Evolutionary conservation across 75 land plant genomes (phyloP), one percentile per base, ranked within the genome.

Genomic region (Picea glauca): DNA sequence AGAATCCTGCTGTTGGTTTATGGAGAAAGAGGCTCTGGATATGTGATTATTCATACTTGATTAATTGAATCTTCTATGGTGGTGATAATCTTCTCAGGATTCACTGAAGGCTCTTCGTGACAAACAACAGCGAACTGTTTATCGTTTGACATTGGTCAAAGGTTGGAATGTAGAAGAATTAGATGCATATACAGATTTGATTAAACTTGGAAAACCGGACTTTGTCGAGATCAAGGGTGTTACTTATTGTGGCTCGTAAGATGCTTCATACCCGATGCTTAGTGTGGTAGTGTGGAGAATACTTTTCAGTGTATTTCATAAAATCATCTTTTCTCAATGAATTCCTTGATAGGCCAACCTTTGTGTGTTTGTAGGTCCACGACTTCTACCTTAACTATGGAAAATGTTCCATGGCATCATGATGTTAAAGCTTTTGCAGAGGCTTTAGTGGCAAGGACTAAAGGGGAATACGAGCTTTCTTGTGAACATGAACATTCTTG

Each of bases 221-320:
- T 94, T 96, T 70, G 78, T 96, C 68, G 99, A 96, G 84, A 96
- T 96, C 75, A 94, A 96, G 77, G 99, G 99, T 31, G 99, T 96
- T 18, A 96, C 99, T 1, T 96, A 94, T 63, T 96, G 99, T 92
- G 99, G 99, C 84, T 83, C 99, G 99, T 96, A 86, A 89, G 99
- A 88, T 73, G 8, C 33, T 57, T 40, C 33, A 9, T 70, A 43
- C 14, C 32, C 26, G 20, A 38, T 60, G 63, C 13, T 2, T 3
- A 62, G 43, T 17, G 3, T 33, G 40, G 33, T 3, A 62, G 43
- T 17, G 3, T 33, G 40, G 33, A 79, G 77, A n/a, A 63, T 38
- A 3, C 21, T 21, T 38, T 74, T 43, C 26, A 12, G 3, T 3
- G 18, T 79, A 30, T 38, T 40, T 73, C 15, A 14, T 18, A 23